Evolutionary conservation across 2,329 filamentous ascomycete species (phyloP), one percentile per base, ranked within the genome.

Genomic region (Apiospora marii): DNA sequence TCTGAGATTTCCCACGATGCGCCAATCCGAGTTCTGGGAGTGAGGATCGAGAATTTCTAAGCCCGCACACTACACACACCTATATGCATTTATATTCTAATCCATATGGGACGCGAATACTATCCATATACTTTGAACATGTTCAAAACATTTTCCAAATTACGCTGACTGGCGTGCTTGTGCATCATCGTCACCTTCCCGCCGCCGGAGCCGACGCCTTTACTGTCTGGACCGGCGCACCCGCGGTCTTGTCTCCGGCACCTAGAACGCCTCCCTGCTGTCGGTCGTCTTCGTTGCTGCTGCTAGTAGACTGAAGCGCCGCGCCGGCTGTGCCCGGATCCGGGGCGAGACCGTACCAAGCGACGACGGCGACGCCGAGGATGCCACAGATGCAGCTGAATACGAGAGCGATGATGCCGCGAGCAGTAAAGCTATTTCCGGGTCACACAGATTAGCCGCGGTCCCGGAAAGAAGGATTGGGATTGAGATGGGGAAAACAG

Each of bases 391-490:
- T 74, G 74, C 88, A 89, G 78, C 92, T 94, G 79, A 96, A 94
- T 2, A 92, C 91, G 76, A 96, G 82, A 14, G 94, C 94, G 1
- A 94, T 88, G 61, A 93, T 92, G 10, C 94, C 94, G 48, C 87
- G 87, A 0, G 90, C 81, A 0, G 92, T 94, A 80, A 95, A 95
- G 0, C 87, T 87, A 48, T 3, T 37, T 19, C 2, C 7, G 5
- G 67, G 19, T 22, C n/a, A 4, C 12, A 24, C 24, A 1, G 4
- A 14, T 64, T 41, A 64, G 58, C 19, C 22, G n/a, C 8, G 14
- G 3, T 4, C 41, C 12, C 10, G 24, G 30, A 41, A 10, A 13
- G 5, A 6, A 3, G 19, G 34, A 13, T n/a, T 37, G 8, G 19
- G 10, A 12, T 41, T n/a, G 30, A 19, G 46, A 8, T 16, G 41